These are phyloP conservation scores for Tetracentron sinense DNA, from an alignment of 164 flowering plant species.

Conservation along the genomic window DNA sequence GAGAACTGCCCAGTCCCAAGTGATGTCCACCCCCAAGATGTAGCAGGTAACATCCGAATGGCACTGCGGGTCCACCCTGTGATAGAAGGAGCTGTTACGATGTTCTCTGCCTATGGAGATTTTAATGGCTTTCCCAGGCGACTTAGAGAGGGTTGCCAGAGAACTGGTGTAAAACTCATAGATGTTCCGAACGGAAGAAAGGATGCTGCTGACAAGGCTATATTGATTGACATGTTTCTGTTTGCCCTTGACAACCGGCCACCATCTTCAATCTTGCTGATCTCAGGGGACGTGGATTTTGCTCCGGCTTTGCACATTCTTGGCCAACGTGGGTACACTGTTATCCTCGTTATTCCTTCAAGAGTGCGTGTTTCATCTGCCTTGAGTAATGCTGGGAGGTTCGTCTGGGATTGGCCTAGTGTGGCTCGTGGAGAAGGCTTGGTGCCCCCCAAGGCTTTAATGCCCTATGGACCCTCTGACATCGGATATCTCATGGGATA, in stretches of 20 bases:
- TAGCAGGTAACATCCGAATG: slow-evolving; percentile 90
- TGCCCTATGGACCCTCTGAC: slow-evolving; percentile 41
- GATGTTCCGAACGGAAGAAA: slow-evolving; percentile 98
- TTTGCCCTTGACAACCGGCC: slow-evolving; percentile 96
- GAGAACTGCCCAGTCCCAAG: slow-evolving; percentile 94
- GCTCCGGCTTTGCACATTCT: slow-evolving; percentile 94
- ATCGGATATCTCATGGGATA: slow-evolving; percentile 35
- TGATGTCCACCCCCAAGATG: slow-evolving; percentile 92
- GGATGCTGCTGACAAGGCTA: slow-evolving; percentile 98
- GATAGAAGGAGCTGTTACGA: slow-evolving; percentile 68
- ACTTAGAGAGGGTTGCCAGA: slow-evolving; percentile 91
- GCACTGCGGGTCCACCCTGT: slow-evolving; percentile 83
- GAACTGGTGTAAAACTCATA: slow-evolving; percentile 90
- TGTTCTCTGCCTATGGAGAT: slow-evolving; percentile 93
- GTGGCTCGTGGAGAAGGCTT: slow-evolving; percentile 94
- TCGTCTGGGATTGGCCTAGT: slow-evolving; percentile 96
- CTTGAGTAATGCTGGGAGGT: slow-evolving; percentile 79
- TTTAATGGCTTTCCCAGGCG: slow-evolving; percentile 89
- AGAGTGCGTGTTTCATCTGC: slow-evolving; percentile 86
- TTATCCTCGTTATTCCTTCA: slow-evolving; percentile 84
- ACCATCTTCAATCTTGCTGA: slow-evolving; percentile 84
- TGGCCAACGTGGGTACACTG: slow-evolving; percentile 91
- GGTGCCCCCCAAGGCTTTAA: slow-evolving; percentile 47
- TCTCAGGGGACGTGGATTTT: slow-evolving; percentile 97
- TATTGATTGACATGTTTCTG: slow-evolving; percentile 90